Base-by-base conservation (phyloP, 2,329 filamentous ascomycete genomes). In the Colletotrichum sojae region DNA sequence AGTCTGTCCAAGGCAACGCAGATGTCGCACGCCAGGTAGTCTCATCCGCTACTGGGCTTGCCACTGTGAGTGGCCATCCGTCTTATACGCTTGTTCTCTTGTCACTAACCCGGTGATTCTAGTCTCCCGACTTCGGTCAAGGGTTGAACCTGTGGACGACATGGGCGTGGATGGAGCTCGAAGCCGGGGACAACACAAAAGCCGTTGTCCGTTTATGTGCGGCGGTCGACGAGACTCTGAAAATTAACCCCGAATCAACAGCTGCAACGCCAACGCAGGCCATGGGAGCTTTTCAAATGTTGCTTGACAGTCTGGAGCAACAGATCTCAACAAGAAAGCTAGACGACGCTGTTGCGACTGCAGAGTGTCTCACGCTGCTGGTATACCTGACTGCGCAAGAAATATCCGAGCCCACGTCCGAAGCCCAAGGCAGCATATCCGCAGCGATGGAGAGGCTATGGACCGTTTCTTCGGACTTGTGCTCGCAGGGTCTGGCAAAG, bases 111-210 rank as follows among this genome's bases (percentile, higher is more conserved):
- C 4, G 31, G 6, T 60, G 20, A 31, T 40, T 6, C 3, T 52
- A 70, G 60, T 20, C 51, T 45, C 51, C 67, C 9, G 56, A 18
- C 25, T 20, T 13, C 15, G 25, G n/a, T 8, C 43, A 75, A 5
- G 75, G 74, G 16, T 75, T 77, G 68, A 72, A 85, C 2, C 78
- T 94, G 2, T 89, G 45, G 84, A 85, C 86, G 62, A 85, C 86
- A 2, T 92, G 90, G 87, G 83, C 90, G 1, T 94, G 91, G 90
- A 84, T 91, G 71, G 86, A 89, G n/a, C 80, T 96, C 4, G 79
- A 83, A 13, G 74, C 73, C 9, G 78, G 78, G 0, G 74, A 81
- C 20, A 78, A 78, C 10, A 49, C 73, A 0, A 63, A 75, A 15
- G 83, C 84, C 3, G 69, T 81, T 6, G 72, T 73, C 10, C 79